Evolutionary conservation across 192 early-diverging fungal genomes (phyloP).

Genomic region (Irineochytrium annulatum): DNA sequence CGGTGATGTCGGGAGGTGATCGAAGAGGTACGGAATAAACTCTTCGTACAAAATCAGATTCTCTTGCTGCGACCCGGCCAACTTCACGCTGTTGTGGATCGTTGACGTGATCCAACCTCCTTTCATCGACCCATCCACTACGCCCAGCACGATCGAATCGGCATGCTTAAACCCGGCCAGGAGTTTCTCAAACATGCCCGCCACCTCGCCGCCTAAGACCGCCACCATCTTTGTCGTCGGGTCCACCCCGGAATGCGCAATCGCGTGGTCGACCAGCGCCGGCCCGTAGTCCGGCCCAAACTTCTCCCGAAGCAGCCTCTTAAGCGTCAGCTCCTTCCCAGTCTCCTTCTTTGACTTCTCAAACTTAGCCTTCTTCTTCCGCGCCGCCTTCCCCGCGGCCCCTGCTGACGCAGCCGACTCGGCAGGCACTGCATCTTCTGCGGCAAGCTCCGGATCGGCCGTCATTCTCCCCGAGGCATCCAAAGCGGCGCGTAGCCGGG

Average conservation of each 20-base stretch:
- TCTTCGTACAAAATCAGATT: slow-evolving; percentile 28
- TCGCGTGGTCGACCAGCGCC: slow-evolving; percentile 78
- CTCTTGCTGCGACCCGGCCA: no score
- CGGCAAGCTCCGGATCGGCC: background rate
- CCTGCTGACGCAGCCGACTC: background rate
- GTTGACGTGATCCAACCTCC: slow-evolving; percentile 25
- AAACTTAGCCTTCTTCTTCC: slow-evolving; percentile 21
- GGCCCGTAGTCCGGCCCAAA: slow-evolving; percentile 69
- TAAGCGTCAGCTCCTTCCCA: slow-evolving; percentile 25
- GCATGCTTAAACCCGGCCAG: slow-evolving; percentile 66
- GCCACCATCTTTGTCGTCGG: slow-evolving; percentile 51
- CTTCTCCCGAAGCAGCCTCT: slow-evolving; percentile 26
- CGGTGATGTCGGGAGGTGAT: slow-evolving; percentile 19
- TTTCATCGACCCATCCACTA: background rate
- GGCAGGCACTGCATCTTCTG: background rate
- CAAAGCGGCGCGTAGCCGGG: slow-evolving; percentile 36
- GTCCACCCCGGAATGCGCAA: slow-evolving; percentile 61
- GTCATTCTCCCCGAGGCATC: slow-evolving; percentile 34
- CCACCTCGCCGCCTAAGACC: slow-evolving; percentile 54
- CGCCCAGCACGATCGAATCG: slow-evolving; percentile 57
- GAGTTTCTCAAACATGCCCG: slow-evolving; percentile 50
- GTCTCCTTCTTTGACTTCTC: slow-evolving; percentile 12
- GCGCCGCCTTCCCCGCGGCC: background rate
- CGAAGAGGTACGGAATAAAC: slow-evolving; percentile 44
- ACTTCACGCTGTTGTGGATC: no score